Base-by-base conservation (phyloP, 768 basidiomycete species). In the Sutorius australiensis region DNA sequence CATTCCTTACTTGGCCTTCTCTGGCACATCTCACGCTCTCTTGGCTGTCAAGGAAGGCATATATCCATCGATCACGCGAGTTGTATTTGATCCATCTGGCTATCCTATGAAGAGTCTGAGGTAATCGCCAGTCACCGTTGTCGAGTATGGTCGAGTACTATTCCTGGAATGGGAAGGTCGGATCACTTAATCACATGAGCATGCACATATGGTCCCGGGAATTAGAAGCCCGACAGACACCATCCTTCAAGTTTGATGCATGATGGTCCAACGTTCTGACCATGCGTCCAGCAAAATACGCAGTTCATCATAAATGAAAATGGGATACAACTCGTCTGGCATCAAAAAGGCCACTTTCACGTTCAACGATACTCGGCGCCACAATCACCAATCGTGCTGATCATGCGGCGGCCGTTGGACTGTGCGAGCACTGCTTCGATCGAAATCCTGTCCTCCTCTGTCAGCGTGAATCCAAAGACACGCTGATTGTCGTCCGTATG, bases 331-430 rank as follows among this genome's bases (percentile, higher is more conserved):
- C 17, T 17, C 21, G 19, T 50, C 36, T n/a, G 13, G 17, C 19
- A 45, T 36, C 21, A 24, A 17, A 17, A 24, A 4, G 6, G 6
- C 37, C 17, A 5, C 4, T 14, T 30, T 16, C 17, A 10, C 3
- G 8, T 13, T 61, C 44, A 61, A 30, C 90, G 84, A 71, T 92
- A 92, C 72, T 92, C 89, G 6, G 85, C 83, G 36, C 90, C 89
- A 66, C 90, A 92, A 67, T 92, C 90, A 10, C 89, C 89, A 54
- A 92, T 84, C 27, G 75, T 75, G 6, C 74, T 78, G 50, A 89
- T 86, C 66, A 91, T 75, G 21, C 65, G 75, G 39, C 80, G 71
- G 4, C 84, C 80, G 34, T 82, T 80, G n/a, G 86, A 89, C 39
- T 73, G 77, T 3, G 66, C 72, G 12, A 91, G 69, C 24, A 92